Base-by-base conservation (phyloP, 2,329 filamentous ascomycete species). In the Colletotrichum coccodes region DNA sequence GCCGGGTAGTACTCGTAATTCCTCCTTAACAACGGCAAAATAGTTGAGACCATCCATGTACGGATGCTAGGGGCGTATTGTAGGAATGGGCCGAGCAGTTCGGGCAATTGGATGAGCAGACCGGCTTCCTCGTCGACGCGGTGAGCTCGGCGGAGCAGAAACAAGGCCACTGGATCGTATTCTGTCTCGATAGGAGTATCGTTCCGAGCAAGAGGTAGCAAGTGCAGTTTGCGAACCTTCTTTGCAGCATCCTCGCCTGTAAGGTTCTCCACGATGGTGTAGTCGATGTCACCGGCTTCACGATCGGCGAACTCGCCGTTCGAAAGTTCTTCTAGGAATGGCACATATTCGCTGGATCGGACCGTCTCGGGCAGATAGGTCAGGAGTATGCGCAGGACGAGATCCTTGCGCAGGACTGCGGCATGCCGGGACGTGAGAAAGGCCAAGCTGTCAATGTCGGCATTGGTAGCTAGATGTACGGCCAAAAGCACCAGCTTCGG, bases 311-410 rank as follows among this genome's bases (percentile, higher is more conserved):
- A 81, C 23, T 85, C 78, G 59, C 82, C 83, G 5, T 81, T 80
- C 46, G 82, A 84, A 69, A 94, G 80, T 60, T 89, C 85, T 73
- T 86, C 79, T 21, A 94, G 75, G 59, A 93, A 87, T 16, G 82
- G 81, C 21, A 88, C 82, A 76, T 95, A 95, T 52, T 83, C 77
- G n/a, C 79, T 80, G 6, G 93, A 89, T 6, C 87, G 87, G 6
- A 89, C 76, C 49, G 87, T 91, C 78, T 95, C 93, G 30, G 94
- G 94, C 1, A 97, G 85, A 76, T 91, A 93, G 23, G 91, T 93
- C 52, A 97, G 85, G 26, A 97, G 81, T 60, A 96, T 90, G 50
- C 91, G 90, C 66, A 96, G 84, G 28, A 93, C 77, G 16, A 94
- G 81, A 64, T 92, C 89, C 50, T 87, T 85, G 32, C 86, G 84